Conservation (phyloP, 352 stramenopile genomes). For the Aphanomyces invadans region DNA sequence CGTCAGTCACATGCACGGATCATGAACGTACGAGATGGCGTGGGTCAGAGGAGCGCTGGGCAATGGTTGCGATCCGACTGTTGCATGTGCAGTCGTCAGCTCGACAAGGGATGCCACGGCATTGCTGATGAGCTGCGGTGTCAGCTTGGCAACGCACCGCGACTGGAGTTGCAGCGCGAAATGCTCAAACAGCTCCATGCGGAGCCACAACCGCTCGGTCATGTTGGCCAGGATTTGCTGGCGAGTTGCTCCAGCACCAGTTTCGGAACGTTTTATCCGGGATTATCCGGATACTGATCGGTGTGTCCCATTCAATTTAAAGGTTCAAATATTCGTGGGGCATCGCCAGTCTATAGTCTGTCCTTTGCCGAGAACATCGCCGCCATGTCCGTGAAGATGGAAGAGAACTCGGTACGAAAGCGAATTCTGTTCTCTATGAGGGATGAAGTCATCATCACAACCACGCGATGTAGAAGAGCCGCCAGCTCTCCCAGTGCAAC, state of each 20-base stretch:
- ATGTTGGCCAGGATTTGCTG: not conserved
- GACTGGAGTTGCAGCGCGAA: conserved; percentile 63
- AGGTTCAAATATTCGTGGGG: conserved; percentile 22
- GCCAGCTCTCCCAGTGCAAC: conserved; percentile 68
- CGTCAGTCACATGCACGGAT: not conserved
- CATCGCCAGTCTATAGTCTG: conserved; percentile 10
- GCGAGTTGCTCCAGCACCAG: not conserved
- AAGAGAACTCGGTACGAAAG: conserved; percentile 42
- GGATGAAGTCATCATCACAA: not conserved
- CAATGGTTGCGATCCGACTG: not conserved
- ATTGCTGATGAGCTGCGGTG: conserved; percentile 49
- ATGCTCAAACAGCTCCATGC: conserved; percentile 81
- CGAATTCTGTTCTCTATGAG: not conserved
- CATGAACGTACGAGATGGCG: conserved; percentile 9
- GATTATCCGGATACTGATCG: not conserved
- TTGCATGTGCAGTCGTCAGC: conserved; percentile 14
- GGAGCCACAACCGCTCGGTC: conserved; percentile 54
- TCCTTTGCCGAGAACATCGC: not conserved
- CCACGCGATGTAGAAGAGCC: conserved; percentile 25
- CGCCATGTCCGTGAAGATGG: conserved; percentile 69
- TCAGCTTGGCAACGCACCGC: conserved; percentile 56
- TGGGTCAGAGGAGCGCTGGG: not conserved
- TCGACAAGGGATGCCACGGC: conserved; percentile 51
- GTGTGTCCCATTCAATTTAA: conserved; percentile 14
- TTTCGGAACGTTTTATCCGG: conserved; percentile 8